phyloP scores from a whole-genome alignment of 331 rosid species.

The Ulmus americana region DNA sequence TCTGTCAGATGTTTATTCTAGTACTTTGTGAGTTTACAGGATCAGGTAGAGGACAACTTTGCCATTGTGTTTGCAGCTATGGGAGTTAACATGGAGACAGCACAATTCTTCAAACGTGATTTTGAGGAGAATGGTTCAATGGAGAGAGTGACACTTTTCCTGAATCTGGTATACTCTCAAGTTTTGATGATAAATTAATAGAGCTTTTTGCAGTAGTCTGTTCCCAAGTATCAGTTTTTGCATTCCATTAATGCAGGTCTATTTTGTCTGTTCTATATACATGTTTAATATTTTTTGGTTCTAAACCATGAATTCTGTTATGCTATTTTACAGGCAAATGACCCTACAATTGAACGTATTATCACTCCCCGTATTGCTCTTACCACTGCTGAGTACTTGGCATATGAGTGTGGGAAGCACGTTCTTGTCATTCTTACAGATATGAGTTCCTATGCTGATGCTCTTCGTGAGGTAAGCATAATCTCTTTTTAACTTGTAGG shows the following conservation, averaged over 20 bases:
- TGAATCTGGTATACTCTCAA: constrained; percentile 63
- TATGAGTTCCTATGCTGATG: constrained; percentile 99
- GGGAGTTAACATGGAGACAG: constrained; percentile 99
- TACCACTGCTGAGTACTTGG: constrained; percentile 97
- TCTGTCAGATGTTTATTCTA: neutral
- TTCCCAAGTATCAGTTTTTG: neutral
- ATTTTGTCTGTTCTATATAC: neutral
- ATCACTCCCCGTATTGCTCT: constrained; percentile 99
- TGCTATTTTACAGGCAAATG: constrained; percentile 78
- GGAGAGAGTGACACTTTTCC: constrained; percentile 99
- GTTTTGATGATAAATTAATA: constrained; percentile 6
- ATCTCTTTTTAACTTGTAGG: neutral
- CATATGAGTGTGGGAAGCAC: constrained; percentile 99
- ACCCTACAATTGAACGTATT: constrained; percentile 97
- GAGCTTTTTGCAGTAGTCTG: neutral
- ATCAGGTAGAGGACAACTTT: constrained; percentile 77
- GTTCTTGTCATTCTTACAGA: constrained; percentile 98
- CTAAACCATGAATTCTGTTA: constrained; percentile 12
- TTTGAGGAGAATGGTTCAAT: constrained; percentile 99
- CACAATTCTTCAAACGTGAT: constrained; percentile 97
- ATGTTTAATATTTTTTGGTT: constrained; percentile 2
- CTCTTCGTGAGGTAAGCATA: constrained; percentile 87
- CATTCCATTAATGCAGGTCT: neutral
- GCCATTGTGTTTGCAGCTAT: constrained; percentile 99
- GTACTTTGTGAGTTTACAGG: constrained; percentile 40